phyloP scores from a whole-genome alignment of 2,329 filamentous ascomycete species.

The Colletotrichum spaethianum region DNA sequence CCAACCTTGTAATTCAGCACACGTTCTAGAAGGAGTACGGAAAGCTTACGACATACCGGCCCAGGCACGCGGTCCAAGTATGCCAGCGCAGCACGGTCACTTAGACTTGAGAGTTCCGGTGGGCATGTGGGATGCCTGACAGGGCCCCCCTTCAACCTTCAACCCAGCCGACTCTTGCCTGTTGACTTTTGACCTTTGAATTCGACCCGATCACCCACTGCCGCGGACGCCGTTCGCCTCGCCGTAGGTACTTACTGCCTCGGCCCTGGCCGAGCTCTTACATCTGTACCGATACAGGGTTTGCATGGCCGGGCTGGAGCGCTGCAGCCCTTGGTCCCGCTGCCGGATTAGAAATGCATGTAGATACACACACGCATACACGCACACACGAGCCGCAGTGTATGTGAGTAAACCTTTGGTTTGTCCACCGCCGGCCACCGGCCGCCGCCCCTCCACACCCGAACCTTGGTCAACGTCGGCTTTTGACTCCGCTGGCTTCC shows the following conservation, averaged over 20 bases:
- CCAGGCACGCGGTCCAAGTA: not conserved
- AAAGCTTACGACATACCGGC: not conserved
- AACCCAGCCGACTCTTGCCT: not conserved
- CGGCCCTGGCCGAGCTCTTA: not conserved
- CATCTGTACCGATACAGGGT: not conserved
- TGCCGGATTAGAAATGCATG: no score
- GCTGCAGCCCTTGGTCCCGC: not conserved
- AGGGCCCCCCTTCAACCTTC: not conserved
- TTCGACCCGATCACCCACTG: not conserved
- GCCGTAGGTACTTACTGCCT: not conserved
- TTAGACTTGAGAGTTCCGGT: not conserved
- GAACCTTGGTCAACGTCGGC: not conserved
- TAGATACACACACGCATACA: no score
- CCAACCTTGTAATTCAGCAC: not conserved
- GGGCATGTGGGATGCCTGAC: not conserved
- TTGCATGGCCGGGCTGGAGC: not conserved
- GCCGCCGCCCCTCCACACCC: not conserved
- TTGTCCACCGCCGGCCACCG: not conserved
- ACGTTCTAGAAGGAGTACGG: not conserved
- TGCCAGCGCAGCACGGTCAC: not conserved
- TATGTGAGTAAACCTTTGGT: no score
- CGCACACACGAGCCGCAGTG: no score
- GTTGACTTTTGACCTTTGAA: not conserved
- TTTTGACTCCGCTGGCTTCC: conserved; percentile 8
- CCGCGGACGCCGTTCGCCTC: not conserved